phyloP scores from a whole-genome alignment of 2,329 filamentous ascomycete species.

The Thielaviopsis cerberus region DNA sequence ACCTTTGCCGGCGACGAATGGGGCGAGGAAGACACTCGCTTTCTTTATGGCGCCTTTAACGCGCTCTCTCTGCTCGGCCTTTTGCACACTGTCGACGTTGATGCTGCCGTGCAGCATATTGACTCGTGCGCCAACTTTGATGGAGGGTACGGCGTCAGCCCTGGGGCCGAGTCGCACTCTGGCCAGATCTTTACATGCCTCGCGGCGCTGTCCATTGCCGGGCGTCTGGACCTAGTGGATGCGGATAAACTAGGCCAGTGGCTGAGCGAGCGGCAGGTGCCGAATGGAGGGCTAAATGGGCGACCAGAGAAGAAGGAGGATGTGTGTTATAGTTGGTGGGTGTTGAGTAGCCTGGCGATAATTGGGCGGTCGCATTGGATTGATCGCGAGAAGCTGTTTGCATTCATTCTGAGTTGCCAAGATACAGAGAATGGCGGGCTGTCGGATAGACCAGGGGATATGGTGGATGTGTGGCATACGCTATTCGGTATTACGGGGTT shows the following conservation, averaged over 20 bases:
- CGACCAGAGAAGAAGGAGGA: constrained; percentile 90
- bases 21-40: constrained; percentile 90
- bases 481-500: constrained; percentile 75
- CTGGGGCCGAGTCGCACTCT: constrained; percentile 83
- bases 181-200: constrained; percentile 94
- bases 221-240: constrained; percentile 57
- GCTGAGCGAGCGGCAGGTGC: constrained; percentile 82
- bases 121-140: constrained; percentile 80
- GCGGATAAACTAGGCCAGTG: constrained; percentile 67
- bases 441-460: constrained; percentile 75
- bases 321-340: constrained; percentile 99
- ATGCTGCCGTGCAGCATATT: constrained; percentile 63
- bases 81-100: constrained; percentile 54
- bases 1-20: constrained; percentile 89
- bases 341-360: constrained; percentile 78
- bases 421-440: constrained; percentile 71
- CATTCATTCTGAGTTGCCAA: constrained; percentile 77
- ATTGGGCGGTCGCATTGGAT: constrained; percentile 84
- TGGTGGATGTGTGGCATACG: constrained; percentile 96
- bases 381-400: constrained; percentile 56
- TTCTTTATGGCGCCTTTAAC: constrained; percentile 79
- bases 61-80: constrained; percentile 68
- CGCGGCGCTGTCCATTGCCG: constrained; percentile 67
- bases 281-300: constrained; percentile 78
- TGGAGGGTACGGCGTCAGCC: constrained; percentile 76